Evolutionary conservation across 768 basidiomycete genomes (phyloP).

Genomic region (Rhizopogon rudus): DNA sequence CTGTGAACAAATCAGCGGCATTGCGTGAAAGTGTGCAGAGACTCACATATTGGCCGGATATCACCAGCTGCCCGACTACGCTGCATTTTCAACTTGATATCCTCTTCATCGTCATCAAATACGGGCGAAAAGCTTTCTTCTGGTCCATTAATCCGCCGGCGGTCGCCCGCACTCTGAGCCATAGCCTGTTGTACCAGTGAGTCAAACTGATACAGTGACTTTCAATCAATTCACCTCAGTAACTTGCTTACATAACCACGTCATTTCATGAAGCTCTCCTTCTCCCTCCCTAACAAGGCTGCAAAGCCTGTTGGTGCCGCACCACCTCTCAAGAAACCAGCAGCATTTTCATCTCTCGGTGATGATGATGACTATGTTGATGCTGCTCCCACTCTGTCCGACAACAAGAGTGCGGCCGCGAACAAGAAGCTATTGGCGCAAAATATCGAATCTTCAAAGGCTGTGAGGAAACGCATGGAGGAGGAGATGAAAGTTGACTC

Average conservation of each 20-base stretch:
- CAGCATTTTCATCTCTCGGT: slow-evolving; percentile 58
- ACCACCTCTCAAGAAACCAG: slow-evolving; percentile 51
- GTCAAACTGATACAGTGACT: neutral
- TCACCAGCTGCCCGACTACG: slow-evolving; percentile 52
- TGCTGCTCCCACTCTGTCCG: slow-evolving; percentile 40
- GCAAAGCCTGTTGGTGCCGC: slow-evolving; percentile 52
- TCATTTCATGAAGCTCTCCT: slow-evolving; percentile 77
- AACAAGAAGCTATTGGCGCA: slow-evolving; percentile 57
- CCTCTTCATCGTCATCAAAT: slow-evolving; percentile 40
- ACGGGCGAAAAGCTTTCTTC: slow-evolving; percentile 72
- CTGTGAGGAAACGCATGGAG: slow-evolving; percentile 70
- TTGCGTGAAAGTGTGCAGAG: slow-evolving; percentile 2
- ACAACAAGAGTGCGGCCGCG: slow-evolving; percentile 34
- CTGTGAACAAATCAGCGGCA: slow-evolving; percentile 35
- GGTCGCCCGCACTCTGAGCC: slow-evolving; percentile 65
- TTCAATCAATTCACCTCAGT: neutral
- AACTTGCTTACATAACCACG: slow-evolving; percentile 17
- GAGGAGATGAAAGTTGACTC: slow-evolving; percentile 74
- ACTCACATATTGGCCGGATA: slow-evolving; percentile 81
- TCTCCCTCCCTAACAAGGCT: slow-evolving; percentile 60
- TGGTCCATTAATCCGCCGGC: slow-evolving; percentile 87
- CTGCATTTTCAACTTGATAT: slow-evolving; percentile 13
- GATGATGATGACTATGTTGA: slow-evolving; percentile 54
- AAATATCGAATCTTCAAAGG: slow-evolving; percentile 55
- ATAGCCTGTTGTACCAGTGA: slow-evolving; percentile 19